These are phyloP conservation scores for Xylariaceae sp. DNA, from an alignment of 2,329 filamentous ascomycete genomes.

Conservation along the genomic window DNA sequence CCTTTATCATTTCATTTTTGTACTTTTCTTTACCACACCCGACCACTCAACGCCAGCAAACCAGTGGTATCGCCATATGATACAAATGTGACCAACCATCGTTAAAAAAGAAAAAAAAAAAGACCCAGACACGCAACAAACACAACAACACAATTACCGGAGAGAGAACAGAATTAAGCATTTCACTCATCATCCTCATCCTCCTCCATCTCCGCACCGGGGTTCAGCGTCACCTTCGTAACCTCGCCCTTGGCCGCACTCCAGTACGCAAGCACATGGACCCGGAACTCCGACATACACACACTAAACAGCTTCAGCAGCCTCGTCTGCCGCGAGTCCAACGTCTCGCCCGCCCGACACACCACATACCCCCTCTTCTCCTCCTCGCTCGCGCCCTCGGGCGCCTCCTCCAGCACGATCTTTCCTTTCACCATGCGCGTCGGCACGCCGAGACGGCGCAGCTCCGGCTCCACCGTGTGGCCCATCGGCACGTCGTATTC, in stretches of 20 bases:
- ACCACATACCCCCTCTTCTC: conserved; percentile 61
- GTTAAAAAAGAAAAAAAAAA: conserved; percentile 3
- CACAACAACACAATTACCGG: neutral
- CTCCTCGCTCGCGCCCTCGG: conserved; percentile 44
- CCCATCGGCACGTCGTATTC: conserved; percentile 83
- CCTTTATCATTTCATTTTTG: conserved; percentile 9
- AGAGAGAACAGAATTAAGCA: neutral
- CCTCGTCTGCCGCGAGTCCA: conserved; percentile 89
- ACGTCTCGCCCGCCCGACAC: conserved; percentile 75
- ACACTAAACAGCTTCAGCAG: conserved; percentile 91
- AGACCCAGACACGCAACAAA: neutral
- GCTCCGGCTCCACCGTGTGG: conserved; percentile 83
- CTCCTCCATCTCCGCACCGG: conserved; percentile 24
- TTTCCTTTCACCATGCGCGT: conserved; percentile 84
- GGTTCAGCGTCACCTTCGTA: conserved; percentile 47
- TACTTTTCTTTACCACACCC: conserved; percentile 12
- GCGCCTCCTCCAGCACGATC: conserved; percentile 58
- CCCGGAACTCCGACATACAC: conserved; percentile 82
- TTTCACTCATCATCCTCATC: conserved; percentile 8
- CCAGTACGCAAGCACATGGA: conserved; percentile 72
- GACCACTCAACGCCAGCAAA: conserved; percentile 26
- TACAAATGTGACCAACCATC: conserved; percentile 14
- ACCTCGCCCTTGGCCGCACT: conserved; percentile 53
- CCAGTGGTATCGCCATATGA: conserved; percentile 28
- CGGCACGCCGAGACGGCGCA: conserved; percentile 84